A percentile compares a stretch with the other conserved stretches of the same genome.
phyloP scores from a whole-genome alignment of 2,329 filamentous ascomycete species.

The Diplodia seriata region DNA sequence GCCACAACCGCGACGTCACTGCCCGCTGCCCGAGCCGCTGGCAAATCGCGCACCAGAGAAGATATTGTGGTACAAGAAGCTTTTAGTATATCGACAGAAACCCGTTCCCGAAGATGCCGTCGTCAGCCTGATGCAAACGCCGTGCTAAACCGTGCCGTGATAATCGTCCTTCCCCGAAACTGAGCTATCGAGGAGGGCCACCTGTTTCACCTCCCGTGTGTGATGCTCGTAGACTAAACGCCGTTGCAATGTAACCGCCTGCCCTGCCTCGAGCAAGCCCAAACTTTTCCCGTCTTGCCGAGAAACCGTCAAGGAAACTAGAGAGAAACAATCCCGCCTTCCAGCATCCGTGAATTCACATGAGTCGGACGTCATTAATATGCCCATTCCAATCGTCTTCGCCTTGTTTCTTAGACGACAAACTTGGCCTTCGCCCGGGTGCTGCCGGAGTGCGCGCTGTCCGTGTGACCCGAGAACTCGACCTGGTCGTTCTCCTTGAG shows the following conservation, averaged over 20 bases:
- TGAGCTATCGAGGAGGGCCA: constrained; percentile 34
- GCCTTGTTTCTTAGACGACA: constrained; percentile 65
- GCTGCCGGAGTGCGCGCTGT: constrained; percentile 90
- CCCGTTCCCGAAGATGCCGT: constrained; percentile 31
- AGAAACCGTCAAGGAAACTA: constrained; percentile 18
- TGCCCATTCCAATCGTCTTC: neutral
- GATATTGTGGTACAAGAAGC: constrained; percentile 7
- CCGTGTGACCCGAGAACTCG: constrained; percentile 97
- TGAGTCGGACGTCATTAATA: constrained; percentile 11
- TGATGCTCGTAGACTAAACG: constrained; percentile 30
- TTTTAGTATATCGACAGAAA: constrained; percentile 31
- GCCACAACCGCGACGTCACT: constrained; percentile 26
- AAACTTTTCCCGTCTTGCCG: constrained; percentile 19
- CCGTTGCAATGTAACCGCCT: constrained; percentile 32
- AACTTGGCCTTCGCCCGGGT: constrained; percentile 96
- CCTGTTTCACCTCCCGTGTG: constrained; percentile 34
- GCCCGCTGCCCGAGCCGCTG: neutral
- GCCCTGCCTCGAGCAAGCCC: constrained; percentile 15
- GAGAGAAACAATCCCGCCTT: constrained; percentile 20
- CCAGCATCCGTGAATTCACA: constrained; percentile 15
- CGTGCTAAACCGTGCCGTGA: constrained; percentile 32
- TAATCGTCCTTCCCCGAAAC: constrained; percentile 30
- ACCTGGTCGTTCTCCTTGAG: constrained; percentile 77
- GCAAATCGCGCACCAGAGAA: neutral
- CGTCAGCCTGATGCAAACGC: constrained; percentile 32